Evolutionary conservation across 306 rosid genomes (phyloP), one percentile per base, ranked within the genome.

Genomic region (Glycine latifolia): DNA sequence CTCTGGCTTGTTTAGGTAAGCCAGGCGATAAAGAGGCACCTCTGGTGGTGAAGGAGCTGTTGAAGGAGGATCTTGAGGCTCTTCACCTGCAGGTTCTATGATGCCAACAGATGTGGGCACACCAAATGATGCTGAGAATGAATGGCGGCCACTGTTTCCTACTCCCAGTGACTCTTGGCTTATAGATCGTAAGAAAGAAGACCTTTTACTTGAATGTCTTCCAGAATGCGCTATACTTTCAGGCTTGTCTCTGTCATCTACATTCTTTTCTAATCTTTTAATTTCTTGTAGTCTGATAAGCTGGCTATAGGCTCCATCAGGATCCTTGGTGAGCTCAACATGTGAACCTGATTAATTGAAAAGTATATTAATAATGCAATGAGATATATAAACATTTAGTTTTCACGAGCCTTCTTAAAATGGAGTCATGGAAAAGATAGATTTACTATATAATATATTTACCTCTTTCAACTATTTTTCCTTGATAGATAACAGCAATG

Each of bases 1-100:
- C 87, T 94, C 98, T 11, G 97, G 97, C 86, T 86, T 94, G 89
- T 92, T 94, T 50, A 92, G 89, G 83, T 71, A 78, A 5, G 97
- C 97, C 54, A 94, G 90, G 54, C 91, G 90, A 59, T 37, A 26
- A 15, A 92, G 88, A 33, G 97, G 84, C 44, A 92, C 94, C 73
- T 88, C 72, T 10, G 84, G 83, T 33, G 10, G 79, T 86, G 85
- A 81, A 72, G 88, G 48, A 67, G 65, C 47, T 15, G 47, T 54
- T 56, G 86, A 59, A 72, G 80, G 49, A 33, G 77, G 61, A 75
- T 61, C 69, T 49, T 85, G 85, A 16, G 83, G 52, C 53, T n/a
- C 87, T 26, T 61, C 81, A 43, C 72, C 50, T 37, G 63, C 78
- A 20, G 58, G 68, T 80, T 89, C 91, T 59, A 67, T 75, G 75